A percentile compares a stretch with the other conserved stretches of the same genome.
Conservation (phyloP, 176 grass and related monocot genomes). For the Oryza punctata region DNA sequence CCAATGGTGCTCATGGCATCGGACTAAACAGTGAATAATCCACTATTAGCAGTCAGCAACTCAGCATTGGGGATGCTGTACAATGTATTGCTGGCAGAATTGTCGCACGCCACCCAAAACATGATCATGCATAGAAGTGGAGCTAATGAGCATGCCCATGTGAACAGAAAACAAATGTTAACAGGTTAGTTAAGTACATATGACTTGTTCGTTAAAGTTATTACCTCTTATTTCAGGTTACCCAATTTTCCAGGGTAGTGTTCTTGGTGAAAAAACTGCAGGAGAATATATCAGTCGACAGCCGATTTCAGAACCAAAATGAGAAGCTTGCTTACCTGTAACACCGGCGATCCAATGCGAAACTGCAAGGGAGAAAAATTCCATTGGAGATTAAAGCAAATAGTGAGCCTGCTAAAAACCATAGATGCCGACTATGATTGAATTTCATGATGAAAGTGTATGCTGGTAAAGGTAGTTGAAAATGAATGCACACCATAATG, state of each 20-base stretch:
- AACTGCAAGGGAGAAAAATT: background rate
- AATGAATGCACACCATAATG: conserved; percentile 53
- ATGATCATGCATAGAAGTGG: conserved; percentile 50
- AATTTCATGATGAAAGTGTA: conserved; percentile 50
- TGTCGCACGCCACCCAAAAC: conserved; percentile 35
- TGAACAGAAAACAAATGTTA: conserved; percentile 48
- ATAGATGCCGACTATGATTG: conserved; percentile 42
- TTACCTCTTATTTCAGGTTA: conserved; percentile 9
- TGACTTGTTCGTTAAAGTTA: conserved; percentile 10
- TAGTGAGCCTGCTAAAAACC: conserved; percentile 20
- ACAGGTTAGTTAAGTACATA: conserved; percentile 34
- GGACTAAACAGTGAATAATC: conserved; percentile 21
- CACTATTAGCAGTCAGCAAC: conserved; percentile 41
- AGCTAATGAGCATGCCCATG: conserved; percentile 53
- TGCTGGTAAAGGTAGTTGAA: conserved; percentile 52
- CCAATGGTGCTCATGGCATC: conserved; percentile 38
- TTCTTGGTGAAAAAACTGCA: background rate
- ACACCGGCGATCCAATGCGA: background rate
- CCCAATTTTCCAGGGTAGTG: conserved; percentile 23
- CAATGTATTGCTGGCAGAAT: conserved; percentile 48
- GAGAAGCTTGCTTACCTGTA: conserved; percentile 34
- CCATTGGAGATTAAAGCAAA: background rate
- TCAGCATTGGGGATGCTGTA: conserved; percentile 49
- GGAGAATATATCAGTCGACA: background rate
- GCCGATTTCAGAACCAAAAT: conserved; percentile 1